A percentile compares a stretch with the other conserved stretches of the same genome.
phyloP scores from a whole-genome alignment of 1,284 basidiomycete genomes.

The Hemileia vastatrix region DNA sequence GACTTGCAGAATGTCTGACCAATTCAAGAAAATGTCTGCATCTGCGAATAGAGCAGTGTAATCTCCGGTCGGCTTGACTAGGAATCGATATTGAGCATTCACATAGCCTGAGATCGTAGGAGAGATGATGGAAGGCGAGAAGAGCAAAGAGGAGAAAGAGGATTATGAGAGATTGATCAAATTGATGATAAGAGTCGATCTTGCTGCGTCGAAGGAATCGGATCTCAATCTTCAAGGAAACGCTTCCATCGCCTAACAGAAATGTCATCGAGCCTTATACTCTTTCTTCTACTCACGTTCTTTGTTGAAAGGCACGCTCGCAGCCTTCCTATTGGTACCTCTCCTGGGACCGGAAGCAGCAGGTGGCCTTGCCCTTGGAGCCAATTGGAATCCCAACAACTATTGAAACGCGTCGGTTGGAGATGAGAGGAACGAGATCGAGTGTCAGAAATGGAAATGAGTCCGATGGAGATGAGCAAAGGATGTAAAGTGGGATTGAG shows the following conservation, averaged over 20 bases:
- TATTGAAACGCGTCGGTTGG: background rate
- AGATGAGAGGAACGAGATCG: background rate
- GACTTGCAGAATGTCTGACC: slow-evolving; percentile 74
- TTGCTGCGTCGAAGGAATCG: too few species aligned
- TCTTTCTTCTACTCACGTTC: slow-evolving; percentile 28
- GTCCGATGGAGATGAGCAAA: background rate
- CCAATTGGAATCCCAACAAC: background rate
- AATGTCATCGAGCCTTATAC: background rate
- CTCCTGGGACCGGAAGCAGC: slow-evolving; percentile 32
- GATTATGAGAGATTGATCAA: background rate
- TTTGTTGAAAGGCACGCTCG: slow-evolving; percentile 37
- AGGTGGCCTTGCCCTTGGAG: slow-evolving; percentile 36
- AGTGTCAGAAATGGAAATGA: background rate
- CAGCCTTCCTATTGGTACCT: slow-evolving; percentile 18
- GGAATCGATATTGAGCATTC: slow-evolving; percentile 85
- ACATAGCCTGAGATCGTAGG: slow-evolving; percentile 52
- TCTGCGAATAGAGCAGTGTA: slow-evolving; percentile 93
- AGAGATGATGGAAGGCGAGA: background rate
- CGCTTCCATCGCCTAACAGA: too few species aligned
- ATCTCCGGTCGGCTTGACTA: slow-evolving; percentile 77
- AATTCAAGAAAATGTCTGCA: slow-evolving; percentile 52
- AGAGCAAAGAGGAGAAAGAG: background rate
- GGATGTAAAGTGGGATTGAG: background rate
- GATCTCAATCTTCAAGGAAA: too few species aligned
- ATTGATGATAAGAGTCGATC: too few species aligned